Conservation (phyloP, 176 grass and related monocot species). For the Musa beccarii region DNA sequence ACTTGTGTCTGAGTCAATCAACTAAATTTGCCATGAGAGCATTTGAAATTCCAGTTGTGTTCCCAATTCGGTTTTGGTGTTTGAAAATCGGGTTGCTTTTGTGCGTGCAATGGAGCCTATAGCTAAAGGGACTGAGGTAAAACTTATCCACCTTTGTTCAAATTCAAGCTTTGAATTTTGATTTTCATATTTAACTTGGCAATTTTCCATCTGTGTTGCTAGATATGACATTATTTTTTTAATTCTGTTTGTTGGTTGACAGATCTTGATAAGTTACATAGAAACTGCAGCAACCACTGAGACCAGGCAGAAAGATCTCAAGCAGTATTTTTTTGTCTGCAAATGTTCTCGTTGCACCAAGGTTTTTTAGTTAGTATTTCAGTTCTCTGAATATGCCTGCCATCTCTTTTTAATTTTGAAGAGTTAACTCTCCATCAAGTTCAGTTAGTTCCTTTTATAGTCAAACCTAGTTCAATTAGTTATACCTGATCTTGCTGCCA, state of each 20-base stretch:
- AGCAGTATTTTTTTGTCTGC: constrained; percentile 87
- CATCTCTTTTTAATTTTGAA: neutral
- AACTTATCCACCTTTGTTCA: neutral
- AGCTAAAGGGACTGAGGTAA: constrained; percentile 71
- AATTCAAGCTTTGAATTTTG: neutral
- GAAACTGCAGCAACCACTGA: constrained; percentile 69
- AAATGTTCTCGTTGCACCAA: constrained; percentile 55
- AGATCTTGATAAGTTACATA: constrained; percentile 94
- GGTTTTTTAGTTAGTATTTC: constrained; percentile 30
- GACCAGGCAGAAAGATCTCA: constrained; percentile 66
- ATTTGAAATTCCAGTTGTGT: constrained; percentile 57
- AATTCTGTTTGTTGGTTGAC: constrained; percentile 24
- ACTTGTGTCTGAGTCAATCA: constrained; percentile 3
- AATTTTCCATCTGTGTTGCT: constrained; percentile 4
- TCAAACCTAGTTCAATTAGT: neutral
- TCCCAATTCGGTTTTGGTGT: constrained; percentile 93
- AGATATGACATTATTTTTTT: constrained; percentile 10
- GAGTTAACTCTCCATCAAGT: constrained; percentile 2
- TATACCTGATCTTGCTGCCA: neutral
- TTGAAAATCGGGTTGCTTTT: constrained; percentile 64
- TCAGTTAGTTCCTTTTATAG: constrained; percentile 10
- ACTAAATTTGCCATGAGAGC: constrained; percentile 18
- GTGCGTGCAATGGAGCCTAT: constrained; percentile 67
- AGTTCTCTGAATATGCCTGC: neutral
- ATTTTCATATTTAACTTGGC: neutral